Base-by-base conservation (phyloP, 805 yeast species). In the Barnettozyma pratensis region DNA sequence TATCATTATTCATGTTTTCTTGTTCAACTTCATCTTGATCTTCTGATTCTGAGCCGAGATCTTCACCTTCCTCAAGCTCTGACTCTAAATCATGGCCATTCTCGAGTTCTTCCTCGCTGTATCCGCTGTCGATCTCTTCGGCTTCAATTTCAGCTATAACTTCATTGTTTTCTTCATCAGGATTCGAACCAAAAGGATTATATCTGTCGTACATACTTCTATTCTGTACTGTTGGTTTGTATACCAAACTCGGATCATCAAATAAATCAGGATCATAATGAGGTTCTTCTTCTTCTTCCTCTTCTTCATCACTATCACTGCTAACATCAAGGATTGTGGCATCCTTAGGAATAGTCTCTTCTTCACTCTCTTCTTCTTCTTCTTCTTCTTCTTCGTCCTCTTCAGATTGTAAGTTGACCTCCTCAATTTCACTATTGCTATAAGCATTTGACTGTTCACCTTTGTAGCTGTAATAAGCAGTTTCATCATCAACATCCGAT, bases 351-450 rank as follows among this genome's bases (percentile, higher is more conserved):
- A 45, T 37, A 7, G 11, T 29, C 5, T 14, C 39, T 7, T 9
- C 9, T 4, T 32, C 39, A 28, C 28, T 19, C 51, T 25, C 47
- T 45, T 46, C 61, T 62, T 42, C 69, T 39, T 7, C 57, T 48
- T 7, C 30, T 6, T n/a, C 11, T 5, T 19, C 37, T 8, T 12
- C n/a, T 12, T 12, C 38, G 3, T 36, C n/a, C 3, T 11, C 34
- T 8, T 31, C 34, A 31, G 34, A 31, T 11, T 31, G 34, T 5
- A 38, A 26, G 5, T 27, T 9, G 6, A 26, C 14, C 31, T 38
- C 31, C 28, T 39, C 41, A 12, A 25, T 32, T 39, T 39, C 26
- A 28, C 6, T 7, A 7, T 5, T 8, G 34, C 3, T 31, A 11
- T 31, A 8, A 31, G 2, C 34, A 31, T 31, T 8, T 11, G 8